Conservation (phyloP, 441 rosid genomes). For the Brassica balearica region DNA sequence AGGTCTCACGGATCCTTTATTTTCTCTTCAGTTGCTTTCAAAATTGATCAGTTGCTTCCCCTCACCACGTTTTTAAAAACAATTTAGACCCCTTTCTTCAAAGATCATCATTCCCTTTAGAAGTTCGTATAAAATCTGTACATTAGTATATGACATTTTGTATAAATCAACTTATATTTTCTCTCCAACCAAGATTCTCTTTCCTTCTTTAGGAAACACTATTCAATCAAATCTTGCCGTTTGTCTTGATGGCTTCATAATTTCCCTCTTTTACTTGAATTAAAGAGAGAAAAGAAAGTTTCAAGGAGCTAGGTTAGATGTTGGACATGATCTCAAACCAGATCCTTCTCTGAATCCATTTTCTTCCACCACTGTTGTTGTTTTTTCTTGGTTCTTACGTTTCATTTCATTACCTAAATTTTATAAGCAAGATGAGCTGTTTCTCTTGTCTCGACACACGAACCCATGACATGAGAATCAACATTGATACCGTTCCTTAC, state of each 20-base stretch:
- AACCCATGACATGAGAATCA: slow-evolving; percentile 60
- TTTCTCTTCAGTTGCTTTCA: slow-evolving; percentile 26
- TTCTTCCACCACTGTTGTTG: neutral
- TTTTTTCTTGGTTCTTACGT: slow-evolving; percentile 13
- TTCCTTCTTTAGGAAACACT: neutral
- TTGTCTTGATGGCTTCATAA: slow-evolving; percentile 15
- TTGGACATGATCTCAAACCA: slow-evolving; percentile 38
- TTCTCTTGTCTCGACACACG: slow-evolving; percentile 68
- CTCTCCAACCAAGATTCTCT: neutral
- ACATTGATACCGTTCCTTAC: slow-evolving; percentile 51
- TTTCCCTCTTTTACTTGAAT: slow-evolving; percentile 20
- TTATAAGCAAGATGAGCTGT: slow-evolving; percentile 59
- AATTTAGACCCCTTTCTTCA: neutral
- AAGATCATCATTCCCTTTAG: slow-evolving; percentile 7
- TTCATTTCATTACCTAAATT: neutral
- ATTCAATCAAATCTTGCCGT: neutral
- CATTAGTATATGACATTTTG: slow-evolving; percentile 10
- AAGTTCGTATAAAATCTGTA: neutral
- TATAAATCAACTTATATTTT: slow-evolving; percentile 11
- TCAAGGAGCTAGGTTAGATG: slow-evolving; percentile 39
- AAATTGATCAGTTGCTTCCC: neutral
- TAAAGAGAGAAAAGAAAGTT: neutral
- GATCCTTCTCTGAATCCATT: slow-evolving; percentile 37
- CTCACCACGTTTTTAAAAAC: neutral
- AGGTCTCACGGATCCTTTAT: slow-evolving; percentile 28